Percentiles rank a stretch among this genome's conserved stretches.
Conservation (phyloP, 2,329 filamentous ascomycete species). For the Aspergillus alliaceus region DNA sequence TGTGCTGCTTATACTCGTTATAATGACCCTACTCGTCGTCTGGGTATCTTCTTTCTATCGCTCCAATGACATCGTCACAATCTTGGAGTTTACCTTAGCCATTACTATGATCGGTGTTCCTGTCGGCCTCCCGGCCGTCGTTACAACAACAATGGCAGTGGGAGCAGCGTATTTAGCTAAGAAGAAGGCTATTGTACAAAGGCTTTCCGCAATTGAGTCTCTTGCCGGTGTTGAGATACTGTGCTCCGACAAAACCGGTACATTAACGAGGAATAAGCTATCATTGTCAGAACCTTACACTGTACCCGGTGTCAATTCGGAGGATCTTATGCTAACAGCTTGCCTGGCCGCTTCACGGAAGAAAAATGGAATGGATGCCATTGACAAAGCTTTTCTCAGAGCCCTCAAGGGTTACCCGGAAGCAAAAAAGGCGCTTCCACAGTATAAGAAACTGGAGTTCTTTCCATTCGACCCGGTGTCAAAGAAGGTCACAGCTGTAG, state of each 20-base stretch:
- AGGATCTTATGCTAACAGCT: slow-evolving; percentile 89
- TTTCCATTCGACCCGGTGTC: slow-evolving; percentile 88
- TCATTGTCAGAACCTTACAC: slow-evolving; percentile 83
- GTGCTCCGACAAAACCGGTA: slow-evolving; percentile 93
- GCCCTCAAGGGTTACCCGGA: slow-evolving; percentile 77
- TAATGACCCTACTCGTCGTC: slow-evolving; percentile 76
- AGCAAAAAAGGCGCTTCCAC: slow-evolving; percentile 75
- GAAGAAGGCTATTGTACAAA: slow-evolving; percentile 92
- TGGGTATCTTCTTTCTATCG: slow-evolving; percentile 89
- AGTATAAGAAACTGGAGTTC: slow-evolving; percentile 84
- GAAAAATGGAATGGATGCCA: slow-evolving; percentile 94
- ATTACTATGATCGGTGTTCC: slow-evolving; percentile 92
- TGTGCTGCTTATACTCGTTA: slow-evolving; percentile 75
- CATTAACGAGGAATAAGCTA: slow-evolving; percentile 90
- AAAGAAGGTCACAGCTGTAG: slow-evolving; percentile 85
- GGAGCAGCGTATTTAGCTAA: slow-evolving; percentile 88
- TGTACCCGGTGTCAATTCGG: slow-evolving; percentile 75
- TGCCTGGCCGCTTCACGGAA: slow-evolving; percentile 87
- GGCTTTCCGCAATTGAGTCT: slow-evolving; percentile 87
- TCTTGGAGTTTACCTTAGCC: slow-evolving; percentile 81
- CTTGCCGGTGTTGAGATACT: slow-evolving; percentile 91
- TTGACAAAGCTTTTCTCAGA: slow-evolving; percentile 93
- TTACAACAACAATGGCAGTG: slow-evolving; percentile 93
- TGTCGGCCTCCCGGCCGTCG: slow-evolving; percentile 88
- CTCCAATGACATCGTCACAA: slow-evolving; percentile 74